Evolutionary conservation across 768 basidiomycete genomes (phyloP).

Genomic region (Lactarius evosmus): DNA sequence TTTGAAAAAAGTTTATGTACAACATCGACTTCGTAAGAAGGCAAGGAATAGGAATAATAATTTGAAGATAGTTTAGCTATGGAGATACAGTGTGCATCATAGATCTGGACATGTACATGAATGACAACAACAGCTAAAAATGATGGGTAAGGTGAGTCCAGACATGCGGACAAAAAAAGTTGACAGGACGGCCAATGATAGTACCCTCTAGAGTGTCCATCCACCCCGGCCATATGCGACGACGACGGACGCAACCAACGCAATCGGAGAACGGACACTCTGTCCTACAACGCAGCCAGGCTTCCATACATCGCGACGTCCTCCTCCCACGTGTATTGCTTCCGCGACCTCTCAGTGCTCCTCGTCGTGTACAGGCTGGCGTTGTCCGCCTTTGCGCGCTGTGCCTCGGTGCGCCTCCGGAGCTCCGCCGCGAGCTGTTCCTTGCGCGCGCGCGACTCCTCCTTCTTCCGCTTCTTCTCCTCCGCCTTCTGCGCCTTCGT

Average conservation of each 20-base stretch:
- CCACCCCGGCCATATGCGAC: background rate
- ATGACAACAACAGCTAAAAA: background rate
- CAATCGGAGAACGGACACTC: background rate
- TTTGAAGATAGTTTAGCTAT: background rate
- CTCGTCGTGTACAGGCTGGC: slow-evolving; percentile 3
- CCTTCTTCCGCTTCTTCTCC: slow-evolving; percentile 44
- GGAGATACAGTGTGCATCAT: background rate
- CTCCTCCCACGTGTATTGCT: slow-evolving; percentile 25
- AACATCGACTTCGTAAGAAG: background rate
- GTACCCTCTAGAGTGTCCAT: too few species aligned
- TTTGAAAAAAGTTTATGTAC: background rate
- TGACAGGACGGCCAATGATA: background rate
- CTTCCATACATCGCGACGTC: slow-evolving; percentile 29
- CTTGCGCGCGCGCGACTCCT: slow-evolving; percentile 39
- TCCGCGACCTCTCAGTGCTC: slow-evolving; percentile 7
- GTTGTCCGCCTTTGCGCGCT: slow-evolving; percentile 25
- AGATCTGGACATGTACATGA: slow-evolving; percentile 4
- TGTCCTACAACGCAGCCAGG: slow-evolving; percentile 5
- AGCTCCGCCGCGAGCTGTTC: slow-evolving; percentile 47
- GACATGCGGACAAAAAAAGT: background rate
- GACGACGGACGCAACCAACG: too few species aligned
- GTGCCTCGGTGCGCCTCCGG: slow-evolving; percentile 39
- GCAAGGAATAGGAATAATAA: background rate
- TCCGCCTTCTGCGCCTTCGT: slow-evolving; percentile 34
- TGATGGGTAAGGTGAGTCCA: background rate